Conservation (phyloP, 495 filamentous ascomycete species). For the Penicillium chermesinum region DNA sequence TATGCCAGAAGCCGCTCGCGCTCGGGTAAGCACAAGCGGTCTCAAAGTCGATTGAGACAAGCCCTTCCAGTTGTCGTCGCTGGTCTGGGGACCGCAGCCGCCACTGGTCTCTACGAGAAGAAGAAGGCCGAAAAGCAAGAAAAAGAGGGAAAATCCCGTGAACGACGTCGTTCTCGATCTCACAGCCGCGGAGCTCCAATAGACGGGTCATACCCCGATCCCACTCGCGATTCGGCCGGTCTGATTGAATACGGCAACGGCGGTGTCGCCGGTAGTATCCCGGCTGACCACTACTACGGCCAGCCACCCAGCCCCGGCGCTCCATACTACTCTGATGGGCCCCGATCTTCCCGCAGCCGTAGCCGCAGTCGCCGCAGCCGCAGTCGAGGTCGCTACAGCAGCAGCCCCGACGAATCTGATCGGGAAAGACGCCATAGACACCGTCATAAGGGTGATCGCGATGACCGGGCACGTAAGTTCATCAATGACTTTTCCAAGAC, state of each 20-base stretch:
- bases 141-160: constrained; percentile 41
- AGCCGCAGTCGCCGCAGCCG: constrained; percentile 26
- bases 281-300: constrained; percentile 47
- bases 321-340: constrained; percentile 40
- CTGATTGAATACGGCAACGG: constrained; percentile 79
- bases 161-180: constrained; percentile 48
- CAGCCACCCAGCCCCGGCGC: constrained; percentile 35
- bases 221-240: constrained; percentile 53
- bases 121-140: constrained; percentile 63
- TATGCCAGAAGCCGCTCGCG: constrained; percentile 68
- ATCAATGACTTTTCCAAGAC: not conserved
- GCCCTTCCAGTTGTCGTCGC: constrained; percentile 67
- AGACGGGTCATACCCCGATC: constrained; percentile 52
- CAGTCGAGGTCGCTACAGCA: constrained; percentile 34
- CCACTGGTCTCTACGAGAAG: constrained; percentile 76
- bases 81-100: constrained; percentile 71
- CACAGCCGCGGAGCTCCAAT: constrained; percentile 48
- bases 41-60: constrained; percentile 55
- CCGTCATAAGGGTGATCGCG: constrained; percentile 46
- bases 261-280: constrained; percentile 52
- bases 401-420: constrained; percentile 45
- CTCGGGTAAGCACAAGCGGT: constrained; percentile 47
- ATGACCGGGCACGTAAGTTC: constrained; percentile 19
- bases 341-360: constrained; percentile 24
- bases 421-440: constrained; percentile 30